A percentile compares a stretch with the other conserved stretches of the same genome.
phyloP scores from a whole-genome alignment of 129 eudicot species.

The Glebionis coronaria region DNA sequence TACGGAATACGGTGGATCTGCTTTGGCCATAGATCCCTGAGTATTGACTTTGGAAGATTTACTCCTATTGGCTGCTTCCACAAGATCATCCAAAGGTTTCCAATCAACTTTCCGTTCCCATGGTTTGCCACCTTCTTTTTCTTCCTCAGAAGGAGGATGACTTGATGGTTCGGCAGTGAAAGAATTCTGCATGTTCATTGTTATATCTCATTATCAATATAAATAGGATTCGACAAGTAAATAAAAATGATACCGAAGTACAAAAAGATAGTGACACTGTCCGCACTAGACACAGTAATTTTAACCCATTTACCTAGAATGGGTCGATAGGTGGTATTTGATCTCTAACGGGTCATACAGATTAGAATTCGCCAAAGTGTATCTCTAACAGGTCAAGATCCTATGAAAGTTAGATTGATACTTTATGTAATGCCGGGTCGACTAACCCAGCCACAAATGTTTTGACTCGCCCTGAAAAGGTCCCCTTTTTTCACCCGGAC shows the following conservation, averaged over 20 bases:
- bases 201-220: conserved; percentile 4
- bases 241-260: neutral
- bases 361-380: no score
- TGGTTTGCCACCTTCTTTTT: conserved; percentile 38
- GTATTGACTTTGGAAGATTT: conserved; percentile 55
- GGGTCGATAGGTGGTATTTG: neutral
- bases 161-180: conserved; percentile 43
- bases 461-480: no score
- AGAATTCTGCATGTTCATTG: conserved; percentile 46
- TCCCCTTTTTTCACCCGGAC: no score
- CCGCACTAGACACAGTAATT: neutral
- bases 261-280: conserved; percentile 4
- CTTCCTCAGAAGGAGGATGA: conserved; percentile 39
- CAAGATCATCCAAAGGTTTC: conserved; percentile 78
- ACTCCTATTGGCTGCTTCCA: conserved; percentile 78
- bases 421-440: no score
- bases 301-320: neutral
- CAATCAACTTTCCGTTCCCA: conserved; percentile 70
- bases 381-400: no score
- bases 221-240: neutral
- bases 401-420: no score
- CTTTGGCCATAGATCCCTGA: conserved; percentile 46
- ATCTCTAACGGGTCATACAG: no score
- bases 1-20: conserved; percentile 37
- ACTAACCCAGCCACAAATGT: no score